Evolutionary conservation across 192 early-diverging fungal genomes (phyloP), one percentile per base, ranked within the genome.

Genomic region (Coemansia sp.): DNA sequence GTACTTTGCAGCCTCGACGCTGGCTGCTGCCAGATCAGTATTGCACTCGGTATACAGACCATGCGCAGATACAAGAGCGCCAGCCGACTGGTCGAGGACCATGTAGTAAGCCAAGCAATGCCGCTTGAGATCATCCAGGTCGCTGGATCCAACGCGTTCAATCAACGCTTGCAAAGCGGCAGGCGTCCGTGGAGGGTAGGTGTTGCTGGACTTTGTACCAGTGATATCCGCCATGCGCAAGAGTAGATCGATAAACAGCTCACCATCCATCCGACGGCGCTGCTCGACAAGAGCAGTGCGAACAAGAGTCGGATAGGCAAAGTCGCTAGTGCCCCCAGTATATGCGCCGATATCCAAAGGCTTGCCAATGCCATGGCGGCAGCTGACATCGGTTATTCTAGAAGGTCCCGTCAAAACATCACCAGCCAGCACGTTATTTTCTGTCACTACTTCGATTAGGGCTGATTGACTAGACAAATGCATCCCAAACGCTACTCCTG

Each of bases 161-260:
- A 73, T 39, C 35, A 82, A 39, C n/a, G 59, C 57, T 8, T 27
- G 57, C 29, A 56, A 61, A 29, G 73, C 79, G 3, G 67, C 59
- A 1, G 64, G 51, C 3, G 71, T 59, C 31, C 64, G 64, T 66
- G 79, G 79, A 19, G 79, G 79, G 42, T 82, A 82, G 16, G 40
- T 66, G 31, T 48, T 57, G 4, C 48, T 11, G 51, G 51, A 31
- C 27, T 54, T 54, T 27, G 51, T 29, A 8, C 46, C n/a, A n/a
- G 67, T n/a, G 6, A 72, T 56, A 19, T 62, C 74, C 7, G 74
- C 70, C 79, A 81, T 81, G 3, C 46, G 64, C 14, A 82, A 51
- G 33, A 82, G 27, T 34, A 77, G 64, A 42, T 82, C 79, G 37
- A 82, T 74, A 59, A 82, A 82, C 61, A 82, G 68, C 59, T 82